A percentile compares a stretch with the other conserved stretches of the same genome.
Conservation (phyloP, 2,329 filamentous ascomycete species). For the Pseudogymnoascus sp. region DNA sequence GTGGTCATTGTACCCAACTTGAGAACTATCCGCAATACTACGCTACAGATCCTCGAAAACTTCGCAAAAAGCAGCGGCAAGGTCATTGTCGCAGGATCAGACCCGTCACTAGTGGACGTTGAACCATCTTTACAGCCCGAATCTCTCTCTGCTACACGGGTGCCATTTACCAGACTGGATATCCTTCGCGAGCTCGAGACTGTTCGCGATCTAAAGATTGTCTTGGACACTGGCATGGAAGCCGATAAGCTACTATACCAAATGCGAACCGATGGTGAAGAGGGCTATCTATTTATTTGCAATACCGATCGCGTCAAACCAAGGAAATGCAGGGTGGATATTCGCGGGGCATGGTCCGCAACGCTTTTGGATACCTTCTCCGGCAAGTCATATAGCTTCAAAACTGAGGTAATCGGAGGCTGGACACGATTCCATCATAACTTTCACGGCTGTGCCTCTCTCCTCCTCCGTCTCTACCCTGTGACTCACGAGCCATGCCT, state of each 20-base stretch:
- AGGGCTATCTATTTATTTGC: conserved; percentile 27
- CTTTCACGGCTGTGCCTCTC: conserved; percentile 26
- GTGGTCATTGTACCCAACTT: conserved; percentile 26
- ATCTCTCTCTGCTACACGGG: neutral
- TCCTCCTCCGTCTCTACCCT: conserved; percentile 21
- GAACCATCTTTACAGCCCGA: neutral
- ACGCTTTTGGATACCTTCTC: conserved; percentile 24
- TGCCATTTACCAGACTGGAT: conserved; percentile 18
- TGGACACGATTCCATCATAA: conserved; percentile 22
- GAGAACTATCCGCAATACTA: conserved; percentile 26
- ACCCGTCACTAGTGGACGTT: conserved; percentile 21
- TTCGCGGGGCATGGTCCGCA: conserved; percentile 25
- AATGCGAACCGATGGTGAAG: conserved; percentile 24
- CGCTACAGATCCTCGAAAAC: conserved; percentile 19
- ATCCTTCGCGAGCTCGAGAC: conserved; percentile 19
- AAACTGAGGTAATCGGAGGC: conserved; percentile 9
- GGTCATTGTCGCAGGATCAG: conserved; percentile 21
- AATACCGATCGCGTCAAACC: conserved; percentile 23
- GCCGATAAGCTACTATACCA: conserved; percentile 24
- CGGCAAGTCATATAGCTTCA: conserved; percentile 13
- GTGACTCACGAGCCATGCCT: neutral
- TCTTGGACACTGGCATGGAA: conserved; percentile 8
- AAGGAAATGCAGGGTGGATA: conserved; percentile 16
- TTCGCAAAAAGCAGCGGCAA: conserved; percentile 21
- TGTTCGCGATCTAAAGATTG: conserved; percentile 21